These are phyloP conservation scores for Exobasidium rhododendri DNA, from an alignment of 1,284 basidiomycete species.

Conservation along the genomic window DNA sequence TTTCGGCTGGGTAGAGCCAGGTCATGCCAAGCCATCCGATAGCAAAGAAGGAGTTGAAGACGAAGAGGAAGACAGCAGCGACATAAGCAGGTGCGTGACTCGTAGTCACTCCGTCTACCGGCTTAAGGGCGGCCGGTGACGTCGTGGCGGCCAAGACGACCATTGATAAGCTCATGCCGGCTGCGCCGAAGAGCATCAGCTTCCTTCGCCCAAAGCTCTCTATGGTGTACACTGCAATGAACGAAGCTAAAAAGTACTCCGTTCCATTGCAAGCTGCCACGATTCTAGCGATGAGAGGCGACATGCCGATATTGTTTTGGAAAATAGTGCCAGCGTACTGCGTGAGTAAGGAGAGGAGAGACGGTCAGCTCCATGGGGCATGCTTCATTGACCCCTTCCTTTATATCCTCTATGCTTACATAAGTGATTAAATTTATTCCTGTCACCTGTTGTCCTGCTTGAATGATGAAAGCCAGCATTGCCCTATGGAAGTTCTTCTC, in stretches of 20 bases:
- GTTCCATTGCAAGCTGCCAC: constrained; percentile 51
- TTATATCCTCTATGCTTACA: too few relatives aligned
- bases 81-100: constrained; percentile 26
- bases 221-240: constrained; percentile 47
- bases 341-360: too few relatives aligned
- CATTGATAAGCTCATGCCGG: constrained; percentile 46
- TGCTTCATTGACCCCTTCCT: too few relatives aligned
- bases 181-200: constrained; percentile 46
- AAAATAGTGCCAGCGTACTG: constrained; percentile 53
- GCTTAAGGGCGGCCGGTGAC: constrained; percentile 14
- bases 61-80: constrained; percentile 46
- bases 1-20: constrained; percentile 54
- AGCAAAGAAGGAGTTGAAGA: constrained; percentile 52
- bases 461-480: constrained; percentile 42
- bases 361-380: too few relatives aligned
- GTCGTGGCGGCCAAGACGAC: constrained; percentile 26
- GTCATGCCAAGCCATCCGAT: constrained; percentile 54
- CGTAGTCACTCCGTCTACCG: constrained; percentile 22
- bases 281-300: constrained; percentile 40
- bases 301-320: constrained; percentile 42
- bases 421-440: constrained; percentile 49
- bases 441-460: constrained; percentile 49
- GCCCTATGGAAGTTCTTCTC: constrained; percentile 52
- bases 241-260: constrained; percentile 52
- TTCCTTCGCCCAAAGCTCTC: constrained; percentile 47